phyloP scores from a whole-genome alignment of 805 yeast species.

The Teunomyces tritomae region DNA sequence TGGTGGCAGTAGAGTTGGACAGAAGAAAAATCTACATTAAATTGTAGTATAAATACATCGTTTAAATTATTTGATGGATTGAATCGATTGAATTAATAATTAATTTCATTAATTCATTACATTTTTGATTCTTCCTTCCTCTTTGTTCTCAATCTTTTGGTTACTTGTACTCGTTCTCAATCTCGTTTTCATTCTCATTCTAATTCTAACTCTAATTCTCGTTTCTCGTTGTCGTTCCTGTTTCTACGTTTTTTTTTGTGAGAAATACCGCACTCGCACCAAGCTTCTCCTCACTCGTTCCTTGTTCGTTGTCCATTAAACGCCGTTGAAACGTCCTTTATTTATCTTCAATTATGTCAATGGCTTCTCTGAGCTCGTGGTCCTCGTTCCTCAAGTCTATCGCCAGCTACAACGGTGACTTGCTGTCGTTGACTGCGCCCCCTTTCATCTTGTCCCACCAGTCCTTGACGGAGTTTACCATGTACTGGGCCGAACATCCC shows the following conservation, averaged over 20 bases:
- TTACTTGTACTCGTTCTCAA: too few species aligned
- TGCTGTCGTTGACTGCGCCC: conserved; percentile 93
- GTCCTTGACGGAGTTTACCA: conserved; percentile 86
- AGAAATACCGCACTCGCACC: too few species aligned
- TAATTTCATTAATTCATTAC: too few species aligned
- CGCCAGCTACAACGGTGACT: conserved; percentile 90
- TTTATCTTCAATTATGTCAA: not conserved
- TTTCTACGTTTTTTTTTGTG: too few species aligned
- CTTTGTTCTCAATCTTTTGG: too few species aligned
- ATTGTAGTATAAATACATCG: conserved; percentile 7
- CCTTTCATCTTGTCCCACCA: conserved; percentile 92
- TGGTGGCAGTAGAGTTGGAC: conserved; percentile 29
- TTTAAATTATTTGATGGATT: too few species aligned
- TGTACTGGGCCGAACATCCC: conserved; percentile 94
- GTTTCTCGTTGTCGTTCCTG: too few species aligned
- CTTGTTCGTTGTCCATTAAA: not conserved
- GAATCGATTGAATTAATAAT: too few species aligned
- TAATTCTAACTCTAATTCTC: too few species aligned
- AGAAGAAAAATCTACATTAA: conserved; percentile 32
- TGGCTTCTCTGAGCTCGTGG: conserved; percentile 55
- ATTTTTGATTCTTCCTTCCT: too few species aligned
- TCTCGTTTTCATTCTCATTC: too few species aligned
- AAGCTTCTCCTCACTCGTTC: not conserved
- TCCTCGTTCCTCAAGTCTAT: conserved; percentile 85
- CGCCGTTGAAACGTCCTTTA: not conserved